A percentile compares a stretch with the other conserved stretches of the same genome.
Conservation (phyloP, 192 early-diverging fungal genomes). For the Coemansia sp. region DNA sequence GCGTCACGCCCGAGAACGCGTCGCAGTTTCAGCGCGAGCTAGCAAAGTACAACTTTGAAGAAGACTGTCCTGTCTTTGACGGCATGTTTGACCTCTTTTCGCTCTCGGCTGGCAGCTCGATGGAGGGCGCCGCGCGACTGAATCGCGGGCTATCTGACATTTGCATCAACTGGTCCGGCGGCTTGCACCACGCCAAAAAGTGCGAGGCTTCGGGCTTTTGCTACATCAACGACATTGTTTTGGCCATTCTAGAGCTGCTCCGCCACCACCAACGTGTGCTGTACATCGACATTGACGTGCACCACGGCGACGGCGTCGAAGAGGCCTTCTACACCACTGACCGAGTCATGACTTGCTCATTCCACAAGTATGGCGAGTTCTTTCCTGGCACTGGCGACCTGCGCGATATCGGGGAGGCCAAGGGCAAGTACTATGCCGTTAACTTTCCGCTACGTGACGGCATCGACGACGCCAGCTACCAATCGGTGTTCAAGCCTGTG, state of each 20-base stretch:
- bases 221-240: slow-evolving; percentile 98
- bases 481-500: slow-evolving; percentile 87
- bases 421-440: slow-evolving; percentile 92
- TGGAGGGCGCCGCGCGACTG: slow-evolving; percentile 91
- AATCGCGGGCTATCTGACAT: slow-evolving; percentile 86
- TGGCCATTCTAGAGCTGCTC: slow-evolving; percentile 90
- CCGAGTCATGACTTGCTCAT: slow-evolving; percentile 98
- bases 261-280: slow-evolving; percentile 88
- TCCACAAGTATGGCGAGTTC: slow-evolving; percentile 99
- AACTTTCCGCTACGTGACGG: slow-evolving; percentile 97
- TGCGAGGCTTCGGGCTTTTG: slow-evolving; percentile 96
- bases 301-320: slow-evolving; percentile 99
- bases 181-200: slow-evolving; percentile 98
- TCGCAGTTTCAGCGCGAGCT: slow-evolving; percentile 66
- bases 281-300: slow-evolving; percentile 98
- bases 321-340: slow-evolving; percentile 99
- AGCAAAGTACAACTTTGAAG: slow-evolving; percentile 84
- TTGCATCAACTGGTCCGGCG: slow-evolving; percentile 97
- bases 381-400: slow-evolving; percentile 99
- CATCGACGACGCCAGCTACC: slow-evolving; percentile 90
- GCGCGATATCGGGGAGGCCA: slow-evolving; percentile 88
- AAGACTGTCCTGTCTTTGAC: slow-evolving; percentile 99
- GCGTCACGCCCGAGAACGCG: slow-evolving; percentile 78
- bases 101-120: slow-evolving; percentile 91
- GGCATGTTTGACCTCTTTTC: slow-evolving; percentile 95